A percentile compares a stretch with the other conserved stretches of the same genome.
phyloP scores from a whole-genome alignment of 202 grass and related monocot genomes.

The Schoenoplectus triqueter region DNA sequence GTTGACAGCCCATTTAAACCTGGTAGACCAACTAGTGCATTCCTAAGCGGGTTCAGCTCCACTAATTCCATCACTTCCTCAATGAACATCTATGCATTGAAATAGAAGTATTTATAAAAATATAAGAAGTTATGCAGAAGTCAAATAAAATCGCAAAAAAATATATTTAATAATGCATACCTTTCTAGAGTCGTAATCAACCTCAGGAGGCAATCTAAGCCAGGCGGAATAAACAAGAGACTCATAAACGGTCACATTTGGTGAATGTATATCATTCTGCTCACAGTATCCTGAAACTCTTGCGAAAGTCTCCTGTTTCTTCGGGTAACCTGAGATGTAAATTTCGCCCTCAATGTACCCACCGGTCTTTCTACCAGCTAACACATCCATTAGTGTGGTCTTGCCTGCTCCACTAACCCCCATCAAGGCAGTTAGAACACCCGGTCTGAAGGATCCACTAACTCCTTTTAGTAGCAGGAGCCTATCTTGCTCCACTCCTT shows the following conservation, averaged over 20 bases:
- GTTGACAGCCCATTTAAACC: slow-evolving; percentile 81
- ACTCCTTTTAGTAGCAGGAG: slow-evolving; percentile 68
- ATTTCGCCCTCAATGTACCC: slow-evolving; percentile 83
- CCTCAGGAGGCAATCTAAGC: slow-evolving; percentile 63
- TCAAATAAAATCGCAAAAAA: slow-evolving; percentile 20
- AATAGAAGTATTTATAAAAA: slow-evolving; percentile 33
- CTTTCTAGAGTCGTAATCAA: slow-evolving; percentile 68
- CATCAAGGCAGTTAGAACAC: slow-evolving; percentile 74
- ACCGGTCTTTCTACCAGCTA: slow-evolving; percentile 71
- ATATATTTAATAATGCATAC: slow-evolving; percentile 34
- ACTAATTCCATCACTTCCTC: slow-evolving; percentile 88
- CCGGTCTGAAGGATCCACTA: slow-evolving; percentile 71
- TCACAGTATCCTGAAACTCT: slow-evolving; percentile 82
- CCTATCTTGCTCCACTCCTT: slow-evolving; percentile 67
- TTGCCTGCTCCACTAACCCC: slow-evolving; percentile 79
- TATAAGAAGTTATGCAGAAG: background rate
- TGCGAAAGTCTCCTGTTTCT: slow-evolving; percentile 84
- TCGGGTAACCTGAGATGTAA: slow-evolving; percentile 72
- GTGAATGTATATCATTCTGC: slow-evolving; percentile 89
- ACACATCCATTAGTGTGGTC: slow-evolving; percentile 85
- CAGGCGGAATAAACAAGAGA: slow-evolving; percentile 70
- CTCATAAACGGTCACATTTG: slow-evolving; percentile 77
- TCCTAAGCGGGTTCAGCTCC: slow-evolving; percentile 62
- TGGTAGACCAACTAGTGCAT: slow-evolving; percentile 76
- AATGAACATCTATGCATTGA: slow-evolving; percentile 64